Evolutionary conservation across 1,284 basidiomycete species (phyloP).

Genomic region (Singerocomus inundabilis): DNA sequence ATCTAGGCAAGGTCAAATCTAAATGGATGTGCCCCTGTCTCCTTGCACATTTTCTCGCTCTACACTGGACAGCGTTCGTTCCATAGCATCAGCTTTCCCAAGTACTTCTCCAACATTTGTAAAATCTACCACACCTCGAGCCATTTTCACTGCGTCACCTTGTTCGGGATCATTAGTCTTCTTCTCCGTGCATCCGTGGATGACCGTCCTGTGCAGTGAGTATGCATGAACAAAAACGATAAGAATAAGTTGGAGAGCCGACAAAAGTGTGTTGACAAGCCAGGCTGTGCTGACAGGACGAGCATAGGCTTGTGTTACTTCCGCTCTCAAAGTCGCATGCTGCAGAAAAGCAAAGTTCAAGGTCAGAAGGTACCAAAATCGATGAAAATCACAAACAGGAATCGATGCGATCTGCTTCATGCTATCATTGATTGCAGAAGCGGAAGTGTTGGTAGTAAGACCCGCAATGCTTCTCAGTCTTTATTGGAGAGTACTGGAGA

Average conservation of each 20-base stretch:
- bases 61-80: slow-evolving; percentile 1
- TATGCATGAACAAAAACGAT: slow-evolving; percentile 59
- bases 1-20: neutral
- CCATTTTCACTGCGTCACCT: neutral
- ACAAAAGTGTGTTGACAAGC: slow-evolving; percentile 65
- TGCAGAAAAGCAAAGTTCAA: slow-evolving; percentile 21
- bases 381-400: slow-evolving; percentile 39
- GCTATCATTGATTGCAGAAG: slow-evolving; percentile 54
- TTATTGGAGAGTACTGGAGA: slow-evolving; percentile 40
- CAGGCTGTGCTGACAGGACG: slow-evolving; percentile 69
- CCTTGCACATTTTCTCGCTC: neutral
- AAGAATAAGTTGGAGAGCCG: slow-evolving; percentile 56
- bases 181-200: slow-evolving; percentile 41
- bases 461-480: slow-evolving; percentile 50
- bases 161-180: slow-evolving; percentile 21
- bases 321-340: slow-evolving; percentile 46
- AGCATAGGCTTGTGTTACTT: slow-evolving; percentile 70
- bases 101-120: neutral
- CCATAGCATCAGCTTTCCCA: slow-evolving; percentile 4
- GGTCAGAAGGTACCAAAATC: neutral
- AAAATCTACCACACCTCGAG: neutral
- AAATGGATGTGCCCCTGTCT: neutral
- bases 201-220: slow-evolving; percentile 52
- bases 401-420: slow-evolving; percentile 54
- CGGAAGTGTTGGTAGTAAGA: slow-evolving; percentile 42